Percentiles rank a stretch among this genome's conserved stretches.
These are phyloP conservation scores for Artomyces pyxidatus DNA, from an alignment of 768 basidiomycete species.

Conservation along the genomic window DNA sequence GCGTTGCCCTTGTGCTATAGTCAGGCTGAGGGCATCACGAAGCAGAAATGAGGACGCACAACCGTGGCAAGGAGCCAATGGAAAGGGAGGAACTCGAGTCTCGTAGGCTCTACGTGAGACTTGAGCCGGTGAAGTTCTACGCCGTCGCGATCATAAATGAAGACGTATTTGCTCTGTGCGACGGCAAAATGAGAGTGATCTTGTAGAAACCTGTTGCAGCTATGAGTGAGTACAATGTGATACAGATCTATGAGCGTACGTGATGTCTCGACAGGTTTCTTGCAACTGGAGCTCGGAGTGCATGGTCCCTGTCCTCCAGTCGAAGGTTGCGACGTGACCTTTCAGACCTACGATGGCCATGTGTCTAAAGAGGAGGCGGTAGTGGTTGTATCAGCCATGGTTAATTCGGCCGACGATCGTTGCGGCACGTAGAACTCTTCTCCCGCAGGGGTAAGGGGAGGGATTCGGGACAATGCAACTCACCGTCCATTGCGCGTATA, in stretches of 20 bases:
- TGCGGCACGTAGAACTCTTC: not conserved
- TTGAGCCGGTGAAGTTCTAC: slow-evolving; percentile 86
- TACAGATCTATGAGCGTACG: slow-evolving; percentile 38
- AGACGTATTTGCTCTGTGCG: slow-evolving; percentile 93
- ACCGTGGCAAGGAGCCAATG: slow-evolving; percentile 89
- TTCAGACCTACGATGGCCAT: slow-evolving; percentile 74
- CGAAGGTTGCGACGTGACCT: slow-evolving; percentile 90
- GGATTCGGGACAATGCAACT: slow-evolving; percentile 18
- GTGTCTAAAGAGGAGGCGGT: slow-evolving; percentile 42
- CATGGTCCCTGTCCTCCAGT: slow-evolving; percentile 82
- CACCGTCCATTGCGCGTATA: slow-evolving; percentile 91
- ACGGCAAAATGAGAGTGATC: slow-evolving; percentile 92
- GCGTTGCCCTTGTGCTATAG: slow-evolving; percentile 56
- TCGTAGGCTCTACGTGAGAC: slow-evolving; percentile 80
- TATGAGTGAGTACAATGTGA: slow-evolving; percentile 3
- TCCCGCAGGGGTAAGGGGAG: not conserved
- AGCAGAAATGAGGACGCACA: slow-evolving; percentile 41
- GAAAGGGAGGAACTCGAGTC: slow-evolving; percentile 88
- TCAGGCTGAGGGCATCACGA: not conserved
- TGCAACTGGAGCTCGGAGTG: slow-evolving; percentile 84
- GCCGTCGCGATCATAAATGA: slow-evolving; percentile 91
- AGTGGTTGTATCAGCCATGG: not conserved
- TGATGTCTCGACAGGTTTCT: slow-evolving; percentile 90
- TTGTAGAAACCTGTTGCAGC: slow-evolving; percentile 64
- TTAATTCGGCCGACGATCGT: not conserved